Base-by-base conservation (phyloP, 139 green algal species). In the Nannochloris sp. region DNA sequence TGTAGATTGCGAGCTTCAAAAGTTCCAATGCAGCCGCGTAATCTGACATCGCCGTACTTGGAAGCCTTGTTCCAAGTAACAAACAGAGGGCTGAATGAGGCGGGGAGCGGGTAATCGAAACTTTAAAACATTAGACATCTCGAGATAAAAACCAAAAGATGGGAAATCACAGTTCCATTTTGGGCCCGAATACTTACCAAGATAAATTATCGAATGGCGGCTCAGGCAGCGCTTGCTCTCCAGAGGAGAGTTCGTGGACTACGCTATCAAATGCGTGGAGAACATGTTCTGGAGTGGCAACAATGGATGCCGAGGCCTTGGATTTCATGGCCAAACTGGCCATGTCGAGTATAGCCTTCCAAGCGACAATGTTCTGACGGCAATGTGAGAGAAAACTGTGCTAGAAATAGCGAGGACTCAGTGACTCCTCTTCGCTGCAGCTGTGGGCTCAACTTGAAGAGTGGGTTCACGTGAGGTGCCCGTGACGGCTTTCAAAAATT, bases 1-100 rank as follows among this genome's bases (percentile, higher is more conserved):
- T 82, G 75, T 19, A 95, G 60, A 29, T 64, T 67, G 12, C 74
- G 61, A 0, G 88, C 71, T 61, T 90, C 79, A 27, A 95, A 62
- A 2, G 81, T 92, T 8, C 88, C 88, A 23, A 95, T 93, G 68
- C 88, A 95, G 24, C 88, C 88, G 3, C 87, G 77, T 47, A 95
- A 62, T 14, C 72, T 69, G 10, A 37, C 37, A 25, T 60, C 58
- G 1, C 64, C 72, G 19, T 60, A 23, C 36, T 42, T 24, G n/a
- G 15, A 25, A 4, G 35, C 29, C 34, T 88, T 92, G 61, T 85
- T 90, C 86, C 86, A 93, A 0, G 83, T 93, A 5, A 93, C 86
- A 62, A 93, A 93, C 4, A 93, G 39, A 0, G 86, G 81, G 61
- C 81, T 86, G 75, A n/a, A n/a, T n/a, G n/a, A n/a, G n/a, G n/a